Evolutionary conservation across 148 eudicot species (phyloP).

Genomic region (Nepenthes mirabilis): DNA sequence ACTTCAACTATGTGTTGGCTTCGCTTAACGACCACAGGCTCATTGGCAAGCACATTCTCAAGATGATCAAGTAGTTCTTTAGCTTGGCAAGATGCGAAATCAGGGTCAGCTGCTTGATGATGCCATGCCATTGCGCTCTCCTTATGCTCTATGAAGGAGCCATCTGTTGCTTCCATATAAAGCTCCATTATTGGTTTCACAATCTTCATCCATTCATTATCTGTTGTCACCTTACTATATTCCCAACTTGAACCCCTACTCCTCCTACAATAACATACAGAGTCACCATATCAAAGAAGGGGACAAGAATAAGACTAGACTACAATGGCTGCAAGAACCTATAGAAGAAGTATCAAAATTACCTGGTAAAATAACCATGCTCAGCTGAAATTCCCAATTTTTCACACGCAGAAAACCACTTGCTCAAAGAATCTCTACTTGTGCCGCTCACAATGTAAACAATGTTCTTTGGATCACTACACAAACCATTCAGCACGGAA

Average conservation of each 20-base stretch:
- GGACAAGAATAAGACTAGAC: not conserved
- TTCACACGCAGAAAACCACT: slow-evolving; percentile 37
- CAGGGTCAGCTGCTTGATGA: slow-evolving; percentile 42
- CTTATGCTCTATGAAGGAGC: slow-evolving; percentile 36
- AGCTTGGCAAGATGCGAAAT: slow-evolving; percentile 45
- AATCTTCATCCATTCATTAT: slow-evolving; percentile 36
- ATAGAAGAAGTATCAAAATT: not conserved
- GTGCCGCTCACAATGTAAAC: slow-evolving; percentile 39
- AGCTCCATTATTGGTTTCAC: slow-evolving; percentile 40
- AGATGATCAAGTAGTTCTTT: slow-evolving; percentile 50
- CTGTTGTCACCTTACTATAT: slow-evolving; percentile 17
- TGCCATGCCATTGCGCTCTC: slow-evolving; percentile 46
- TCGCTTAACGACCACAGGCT: slow-evolving; percentile 43
- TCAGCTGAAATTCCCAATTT: slow-evolving; percentile 43
- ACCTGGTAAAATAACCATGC: slow-evolving; percentile 43
- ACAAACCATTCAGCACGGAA: slow-evolving; percentile 23
- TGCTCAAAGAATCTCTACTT: slow-evolving; percentile 17
- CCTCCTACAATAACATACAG: slow-evolving; percentile 13
- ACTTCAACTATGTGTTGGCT: slow-evolving; percentile 42
- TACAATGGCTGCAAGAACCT: not conserved
- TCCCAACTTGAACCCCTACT: slow-evolving; percentile 32
- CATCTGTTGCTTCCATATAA: slow-evolving; percentile 43
- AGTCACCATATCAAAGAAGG: not conserved
- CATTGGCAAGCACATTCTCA: slow-evolving; percentile 46
- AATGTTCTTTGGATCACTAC: slow-evolving; percentile 29